Evolutionary conservation across 768 basidiomycete genomes (phyloP).

Genomic region (Tephrocybe sp.): DNA sequence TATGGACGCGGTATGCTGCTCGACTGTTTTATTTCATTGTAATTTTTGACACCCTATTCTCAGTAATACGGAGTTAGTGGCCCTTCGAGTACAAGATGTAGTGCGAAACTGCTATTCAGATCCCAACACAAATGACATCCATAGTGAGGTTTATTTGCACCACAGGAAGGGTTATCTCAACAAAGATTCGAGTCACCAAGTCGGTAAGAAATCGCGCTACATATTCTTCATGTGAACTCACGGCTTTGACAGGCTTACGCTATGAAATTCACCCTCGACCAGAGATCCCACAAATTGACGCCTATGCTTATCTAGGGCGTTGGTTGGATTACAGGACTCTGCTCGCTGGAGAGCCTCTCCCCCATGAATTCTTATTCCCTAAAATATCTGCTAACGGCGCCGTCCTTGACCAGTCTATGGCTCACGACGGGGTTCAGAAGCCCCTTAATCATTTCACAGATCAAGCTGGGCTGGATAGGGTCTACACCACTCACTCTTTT

Average conservation of each 20-base stretch:
- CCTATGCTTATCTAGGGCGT: conserved; percentile 19
- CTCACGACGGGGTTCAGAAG: conserved; percentile 19
- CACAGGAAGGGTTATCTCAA: conserved; percentile 7
- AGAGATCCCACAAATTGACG: conserved; percentile 16
- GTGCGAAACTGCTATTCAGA: not conserved
- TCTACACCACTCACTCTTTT: conserved; percentile 30
- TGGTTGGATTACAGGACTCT: conserved; percentile 17
- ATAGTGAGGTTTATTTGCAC: not conserved
- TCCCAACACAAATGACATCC: not conserved
- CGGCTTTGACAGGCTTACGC: not conserved
- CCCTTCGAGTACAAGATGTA: not conserved
- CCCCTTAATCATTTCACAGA: conserved; percentile 22
- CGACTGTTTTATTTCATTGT: no score
- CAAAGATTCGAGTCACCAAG: not conserved
- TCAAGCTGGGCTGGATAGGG: conserved; percentile 17
- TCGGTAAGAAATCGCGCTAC: not conserved
- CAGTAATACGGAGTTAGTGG: conserved; percentile 6
- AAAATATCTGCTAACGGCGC: conserved; percentile 22
- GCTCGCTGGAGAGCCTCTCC: conserved; percentile 17
- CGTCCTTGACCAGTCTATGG: not conserved
- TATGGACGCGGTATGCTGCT: conserved; percentile 18
- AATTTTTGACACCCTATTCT: not conserved
- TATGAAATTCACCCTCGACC: conserved; percentile 1
- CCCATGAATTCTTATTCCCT: conserved; percentile 33
- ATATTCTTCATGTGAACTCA: not conserved